Conservation (phyloP, 2,329 filamentous ascomycete species). For the Colletotrichum cereale region DNA sequence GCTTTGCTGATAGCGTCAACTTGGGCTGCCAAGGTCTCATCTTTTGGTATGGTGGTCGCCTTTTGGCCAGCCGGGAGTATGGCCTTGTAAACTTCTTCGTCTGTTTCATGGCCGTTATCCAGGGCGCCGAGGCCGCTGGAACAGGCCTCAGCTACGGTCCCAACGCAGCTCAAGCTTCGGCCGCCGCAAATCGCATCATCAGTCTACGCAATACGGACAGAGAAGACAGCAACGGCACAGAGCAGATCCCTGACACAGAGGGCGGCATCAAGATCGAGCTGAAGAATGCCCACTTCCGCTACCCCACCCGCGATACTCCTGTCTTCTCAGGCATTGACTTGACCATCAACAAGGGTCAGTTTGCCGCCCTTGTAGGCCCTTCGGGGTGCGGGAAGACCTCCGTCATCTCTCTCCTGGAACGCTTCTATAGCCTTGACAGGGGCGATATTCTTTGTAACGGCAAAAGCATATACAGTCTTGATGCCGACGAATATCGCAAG, state of each 20-base stretch:
- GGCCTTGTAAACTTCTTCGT: conserved; percentile 62
- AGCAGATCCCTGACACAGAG: conserved; percentile 57
- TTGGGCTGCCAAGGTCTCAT: conserved; percentile 73
- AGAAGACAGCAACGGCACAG: conserved; percentile 47
- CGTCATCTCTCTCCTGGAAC: conserved; percentile 74
- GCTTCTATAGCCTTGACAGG: conserved; percentile 77
- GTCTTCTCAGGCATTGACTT: conserved; percentile 73
- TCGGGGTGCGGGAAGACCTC: conserved; percentile 81
- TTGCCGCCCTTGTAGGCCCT: conserved; percentile 77
- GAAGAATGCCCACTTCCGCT: conserved; percentile 68
- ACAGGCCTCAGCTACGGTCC: conserved; percentile 76
- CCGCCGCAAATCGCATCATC: conserved; percentile 72
- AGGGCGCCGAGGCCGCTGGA: conserved; percentile 76
- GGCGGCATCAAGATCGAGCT: conserved; percentile 70
- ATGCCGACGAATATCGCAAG: conserved; percentile 73
- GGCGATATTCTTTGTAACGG: conserved; percentile 76
- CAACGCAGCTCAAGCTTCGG: conserved; percentile 71
- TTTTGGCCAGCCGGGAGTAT: conserved; percentile 66
- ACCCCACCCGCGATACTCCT: conserved; percentile 67
- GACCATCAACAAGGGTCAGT: conserved; percentile 75
- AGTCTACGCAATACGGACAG: conserved; percentile 60
- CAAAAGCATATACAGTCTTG: conserved; percentile 68
- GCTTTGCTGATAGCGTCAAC: conserved; percentile 75
- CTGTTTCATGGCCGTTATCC: conserved; percentile 74
- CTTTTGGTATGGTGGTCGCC: conserved; percentile 75